These are phyloP conservation scores for Russula emetica DNA, from an alignment of 768 basidiomycete species.

Conservation along the genomic window DNA sequence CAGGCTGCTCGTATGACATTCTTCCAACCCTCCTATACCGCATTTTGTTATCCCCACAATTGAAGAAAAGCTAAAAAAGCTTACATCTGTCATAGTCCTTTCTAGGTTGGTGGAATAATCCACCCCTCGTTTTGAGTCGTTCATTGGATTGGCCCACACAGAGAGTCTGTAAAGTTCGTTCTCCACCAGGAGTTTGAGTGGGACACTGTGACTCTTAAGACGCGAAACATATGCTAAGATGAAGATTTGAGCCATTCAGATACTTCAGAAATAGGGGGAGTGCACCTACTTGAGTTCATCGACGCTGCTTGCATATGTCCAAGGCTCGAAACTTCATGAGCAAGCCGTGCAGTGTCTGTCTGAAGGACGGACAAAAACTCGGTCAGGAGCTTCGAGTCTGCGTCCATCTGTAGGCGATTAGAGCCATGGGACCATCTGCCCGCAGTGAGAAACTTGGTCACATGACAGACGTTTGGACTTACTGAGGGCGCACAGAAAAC, in stretches of 20 bases:
- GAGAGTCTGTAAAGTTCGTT: conserved; percentile 82
- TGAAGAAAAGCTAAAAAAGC: conserved; percentile 21
- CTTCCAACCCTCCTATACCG: conserved; percentile 57
- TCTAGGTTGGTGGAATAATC: conserved; percentile 57
- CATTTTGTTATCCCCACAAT: conserved; percentile 13
- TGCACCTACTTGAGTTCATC: conserved; percentile 32
- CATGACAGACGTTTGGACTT: conserved; percentile 33
- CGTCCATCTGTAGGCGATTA: conserved; percentile 82
- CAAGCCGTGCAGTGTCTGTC: conserved; percentile 62
- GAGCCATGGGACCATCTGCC: conserved; percentile 94
- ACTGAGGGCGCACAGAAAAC: conserved; percentile 96
- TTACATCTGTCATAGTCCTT: conserved; percentile 59
- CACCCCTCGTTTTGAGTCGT: conserved; percentile 63
- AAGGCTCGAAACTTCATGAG: conserved; percentile 56
- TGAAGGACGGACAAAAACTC: conserved; percentile 80
- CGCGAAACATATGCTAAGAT: conserved; percentile 38
- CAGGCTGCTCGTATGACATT: conserved; percentile 68
- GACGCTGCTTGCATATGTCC: conserved; percentile 43
- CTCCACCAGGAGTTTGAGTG: conserved; percentile 81
- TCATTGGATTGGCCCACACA: conserved; percentile 88
- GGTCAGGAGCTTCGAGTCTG: conserved; percentile 80
- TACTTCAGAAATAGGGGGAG: conserved; percentile 34
- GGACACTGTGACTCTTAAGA: conserved; percentile 64
- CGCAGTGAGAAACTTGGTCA: neutral
- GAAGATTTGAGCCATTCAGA: conserved; percentile 38